Evolutionary conservation across 768 basidiomycete species (phyloP).

Genomic region (Serendipita sp.): DNA sequence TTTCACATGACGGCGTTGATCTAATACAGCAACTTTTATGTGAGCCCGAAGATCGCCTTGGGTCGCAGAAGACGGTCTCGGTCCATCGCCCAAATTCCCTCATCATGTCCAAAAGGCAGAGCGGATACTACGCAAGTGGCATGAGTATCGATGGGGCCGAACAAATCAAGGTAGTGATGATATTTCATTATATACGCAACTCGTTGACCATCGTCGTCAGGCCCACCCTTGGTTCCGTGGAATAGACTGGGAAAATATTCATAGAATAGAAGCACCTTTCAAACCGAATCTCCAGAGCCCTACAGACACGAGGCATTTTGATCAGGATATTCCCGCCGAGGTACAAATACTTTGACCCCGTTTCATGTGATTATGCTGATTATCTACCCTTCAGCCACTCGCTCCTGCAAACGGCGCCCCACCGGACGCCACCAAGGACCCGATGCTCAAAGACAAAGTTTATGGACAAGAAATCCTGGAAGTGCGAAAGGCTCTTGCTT

Average conservation of each 20-base stretch:
- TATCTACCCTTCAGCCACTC: conserved; percentile 39
- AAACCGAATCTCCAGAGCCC: conserved; percentile 65
- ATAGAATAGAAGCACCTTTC: conserved; percentile 73
- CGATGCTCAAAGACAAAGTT: conserved; percentile 66
- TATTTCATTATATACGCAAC: neutral
- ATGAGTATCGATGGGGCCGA: conserved; percentile 65
- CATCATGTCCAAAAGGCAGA: conserved; percentile 56
- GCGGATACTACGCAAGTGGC: conserved; percentile 42
- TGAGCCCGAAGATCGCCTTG: conserved; percentile 89
- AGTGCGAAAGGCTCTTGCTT: conserved; percentile 80
- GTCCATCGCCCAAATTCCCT: conserved; percentile 63
- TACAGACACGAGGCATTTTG: conserved; percentile 89
- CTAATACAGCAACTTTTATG: conserved; percentile 82
- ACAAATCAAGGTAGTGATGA: conserved; percentile 54
- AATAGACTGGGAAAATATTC: conserved; percentile 80
- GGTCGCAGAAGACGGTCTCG: conserved; percentile 51
- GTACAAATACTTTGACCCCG: conserved; percentile 27
- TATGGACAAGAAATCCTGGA: conserved; percentile 79
- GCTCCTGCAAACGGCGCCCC: conserved; percentile 77
- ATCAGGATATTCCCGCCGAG: conserved; percentile 84
- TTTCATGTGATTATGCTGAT: conserved; percentile 20
- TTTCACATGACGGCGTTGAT: conserved; percentile 75
- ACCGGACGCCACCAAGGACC: conserved; percentile 75
- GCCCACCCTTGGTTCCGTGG: conserved; percentile 81
- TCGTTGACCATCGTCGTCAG: conserved; percentile 22